Percentiles rank a stretch among this genome's conserved stretches.
Conservation (phyloP, 257 asterid genomes). For the Galeopsis tetrahit region DNA sequence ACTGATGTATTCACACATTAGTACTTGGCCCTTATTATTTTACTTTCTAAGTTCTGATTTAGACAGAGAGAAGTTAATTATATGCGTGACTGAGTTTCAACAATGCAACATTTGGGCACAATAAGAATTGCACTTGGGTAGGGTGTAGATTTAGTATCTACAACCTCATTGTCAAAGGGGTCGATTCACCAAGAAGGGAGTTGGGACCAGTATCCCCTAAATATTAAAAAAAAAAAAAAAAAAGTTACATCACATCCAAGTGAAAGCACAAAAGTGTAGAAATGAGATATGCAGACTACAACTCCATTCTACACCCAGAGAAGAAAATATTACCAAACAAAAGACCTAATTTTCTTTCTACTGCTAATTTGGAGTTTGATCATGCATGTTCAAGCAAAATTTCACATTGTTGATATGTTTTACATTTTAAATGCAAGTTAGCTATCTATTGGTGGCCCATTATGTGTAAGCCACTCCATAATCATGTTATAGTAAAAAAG, state of each 20-base stretch:
- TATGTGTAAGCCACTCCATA: constrained; percentile 4
- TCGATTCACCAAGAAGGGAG: neutral
- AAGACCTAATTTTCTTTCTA: constrained; percentile 3
- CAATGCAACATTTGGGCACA: constrained; percentile 1
- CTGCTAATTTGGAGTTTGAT: neutral
- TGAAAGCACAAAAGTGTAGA: neutral
- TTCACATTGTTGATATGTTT: constrained; percentile 8
- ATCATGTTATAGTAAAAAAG: neutral
- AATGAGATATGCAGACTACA: neutral
- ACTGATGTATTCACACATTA: neutral
- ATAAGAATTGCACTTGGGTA: neutral
- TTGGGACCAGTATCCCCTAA: neutral
- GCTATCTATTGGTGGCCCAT: neutral
- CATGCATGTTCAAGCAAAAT: constrained; percentile 4
- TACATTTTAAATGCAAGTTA: neutral
- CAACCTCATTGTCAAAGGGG: neutral
- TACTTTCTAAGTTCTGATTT: neutral
- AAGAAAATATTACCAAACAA: neutral
- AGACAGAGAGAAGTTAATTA: constrained; percentile 10
- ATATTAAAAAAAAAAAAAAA: neutral
- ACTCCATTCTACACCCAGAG: no score
- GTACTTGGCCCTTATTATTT: constrained; percentile 2
- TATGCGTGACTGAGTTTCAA: neutral
- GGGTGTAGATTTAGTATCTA: constrained; percentile 11
- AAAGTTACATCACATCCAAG: neutral